Base-by-base conservation (phyloP, 345 rosid species). In the Jatropha curcas region DNA sequence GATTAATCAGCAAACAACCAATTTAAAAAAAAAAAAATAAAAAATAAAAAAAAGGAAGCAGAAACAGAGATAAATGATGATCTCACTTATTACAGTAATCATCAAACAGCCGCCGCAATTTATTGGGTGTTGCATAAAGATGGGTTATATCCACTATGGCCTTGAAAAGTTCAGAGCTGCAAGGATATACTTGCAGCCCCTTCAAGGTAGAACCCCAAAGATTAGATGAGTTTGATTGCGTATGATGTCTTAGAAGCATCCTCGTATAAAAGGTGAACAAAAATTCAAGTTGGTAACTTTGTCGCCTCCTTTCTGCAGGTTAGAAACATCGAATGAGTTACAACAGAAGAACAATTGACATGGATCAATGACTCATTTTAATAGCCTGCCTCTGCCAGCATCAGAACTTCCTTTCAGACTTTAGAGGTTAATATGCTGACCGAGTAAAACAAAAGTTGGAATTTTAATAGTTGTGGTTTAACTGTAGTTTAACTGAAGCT, bases 121-220 rank as follows among this genome's bases (percentile, higher is more conserved):
- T 90, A 74, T 94, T 88, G 53, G 93, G 90, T 70, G 99, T 88
- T 72, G 93, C 83, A 66, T 88, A 90, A 72, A 76, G 88, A 84
- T 83, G 78, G 83, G 94, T 74, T 71, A 86, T 84, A 83, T 91
- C 87, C 76, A 95, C 79, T 43, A 94, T 81, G 68, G 84, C 82
- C 71, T 45, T 77, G 71, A 86, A 85, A 51, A 94, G 90, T 77
- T 88, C 89, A 8, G 89, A 83, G 74, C 76, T 94, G 78, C 55
- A 85, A 61, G 98, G 98, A 84, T 92, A 94, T 60, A 84, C 77
- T 74, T 89, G 88, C 77, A 94, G 79, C 72, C 98, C 98, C 48
- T 79, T 88, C 75, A 84, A 67, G 74, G 89, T 78, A 60, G 91
- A 79, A n/a, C 82, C 90, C 98, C 92, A 94, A 30, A 88, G 79